Evolutionary conservation across 2,329 filamentous ascomycete genomes (phyloP), one percentile per base, ranked within the genome.

Genomic region (Aspergillus versicolor): DNA sequence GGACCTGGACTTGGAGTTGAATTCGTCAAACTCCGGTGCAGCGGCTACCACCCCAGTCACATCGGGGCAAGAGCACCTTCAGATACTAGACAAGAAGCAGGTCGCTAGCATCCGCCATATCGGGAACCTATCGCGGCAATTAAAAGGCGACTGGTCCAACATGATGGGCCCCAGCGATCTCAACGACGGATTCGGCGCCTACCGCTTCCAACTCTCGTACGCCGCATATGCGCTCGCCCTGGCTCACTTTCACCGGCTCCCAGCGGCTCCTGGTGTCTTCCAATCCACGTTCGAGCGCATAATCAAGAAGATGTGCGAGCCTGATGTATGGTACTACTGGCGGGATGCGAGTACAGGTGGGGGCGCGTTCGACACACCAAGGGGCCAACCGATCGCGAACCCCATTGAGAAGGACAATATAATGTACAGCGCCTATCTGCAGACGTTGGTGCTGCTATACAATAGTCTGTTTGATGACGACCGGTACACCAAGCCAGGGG

Each of bases 291-390:
- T 54, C 34, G 52, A 54, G 34, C 52, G 52, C 15, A 41, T 54
- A 2, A 54, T 54, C 6, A 3, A 30, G 13, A 54, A 54, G 37
- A 47, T 54, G 43, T 11, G 41, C 15, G 43, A 47, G n/a, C 42
- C 52, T 3, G 52, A 54, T 46, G 43, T 47, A 13, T 54, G 52
- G 52, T 54, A 48, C 43, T 54, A 54, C 43, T 54, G 52, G 52
- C 52, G 42, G n/a, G 52, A 54, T 15, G 52, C 44, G 4, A 54
- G 52, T 43, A 34, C 37, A 15, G 52, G 52, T 24, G 43, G 52
- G 8, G 52, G 52, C 3, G 7, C 22, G 5, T 8, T 54, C 34
- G n/a, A 48, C 9, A 48, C 52, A 2, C 52, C 52, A 3, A 3
- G 21, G 21, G 3, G 21, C 21, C 3, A 21, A 4, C 21, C 21